A percentile compares a stretch with the other conserved stretches of the same genome.
Conservation (phyloP, 1,284 basidiomycete species). For the Austroboletus olivaceoglutinosus region DNA sequence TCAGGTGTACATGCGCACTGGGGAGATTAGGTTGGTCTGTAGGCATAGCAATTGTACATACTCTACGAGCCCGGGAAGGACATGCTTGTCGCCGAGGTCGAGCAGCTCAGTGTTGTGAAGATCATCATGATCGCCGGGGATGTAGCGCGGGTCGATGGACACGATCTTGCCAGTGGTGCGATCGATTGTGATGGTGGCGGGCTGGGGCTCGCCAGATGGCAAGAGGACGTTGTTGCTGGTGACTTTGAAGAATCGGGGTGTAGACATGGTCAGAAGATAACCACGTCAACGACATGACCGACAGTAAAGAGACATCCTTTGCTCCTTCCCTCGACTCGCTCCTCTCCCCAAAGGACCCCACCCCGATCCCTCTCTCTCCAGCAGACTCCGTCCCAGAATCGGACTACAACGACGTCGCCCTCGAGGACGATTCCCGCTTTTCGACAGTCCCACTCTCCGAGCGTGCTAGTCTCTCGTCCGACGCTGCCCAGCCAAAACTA, state of each 20-base stretch:
- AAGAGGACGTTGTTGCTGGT: conserved; percentile 61
- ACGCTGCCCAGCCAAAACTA: conserved; percentile 14
- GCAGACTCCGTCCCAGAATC: conserved; percentile 50
- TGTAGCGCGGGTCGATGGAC: conserved; percentile 43
- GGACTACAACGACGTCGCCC: conserved; percentile 58
- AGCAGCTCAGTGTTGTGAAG: conserved; percentile 44
- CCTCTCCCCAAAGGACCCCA: conserved; percentile 39
- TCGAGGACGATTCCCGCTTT: conserved; percentile 58
- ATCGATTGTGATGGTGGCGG: conserved; percentile 74
- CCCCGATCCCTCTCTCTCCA: conserved; percentile 18
- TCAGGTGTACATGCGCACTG: conserved; percentile 90
- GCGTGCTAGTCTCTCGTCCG: conserved; percentile 30
- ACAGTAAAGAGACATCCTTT: conserved; percentile 8
- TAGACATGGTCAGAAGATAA: conserved; percentile 10
- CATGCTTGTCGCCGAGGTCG: conserved; percentile 60
- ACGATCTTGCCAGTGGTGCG: conserved; percentile 64
- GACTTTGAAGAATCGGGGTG: conserved; percentile 29
- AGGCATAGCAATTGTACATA: conserved; percentile 6
- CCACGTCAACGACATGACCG: conserved; percentile 20
- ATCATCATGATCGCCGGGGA: conserved; percentile 33
- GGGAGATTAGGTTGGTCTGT: not conserved
- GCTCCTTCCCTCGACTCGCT: conserved; percentile 39
- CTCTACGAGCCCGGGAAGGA: conserved; percentile 80
- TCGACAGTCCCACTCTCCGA: conserved; percentile 52
- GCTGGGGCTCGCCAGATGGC: conserved; percentile 48